Evolutionary conservation across 768 basidiomycete genomes (phyloP).

Genomic region (Podaxis sp.): DNA sequence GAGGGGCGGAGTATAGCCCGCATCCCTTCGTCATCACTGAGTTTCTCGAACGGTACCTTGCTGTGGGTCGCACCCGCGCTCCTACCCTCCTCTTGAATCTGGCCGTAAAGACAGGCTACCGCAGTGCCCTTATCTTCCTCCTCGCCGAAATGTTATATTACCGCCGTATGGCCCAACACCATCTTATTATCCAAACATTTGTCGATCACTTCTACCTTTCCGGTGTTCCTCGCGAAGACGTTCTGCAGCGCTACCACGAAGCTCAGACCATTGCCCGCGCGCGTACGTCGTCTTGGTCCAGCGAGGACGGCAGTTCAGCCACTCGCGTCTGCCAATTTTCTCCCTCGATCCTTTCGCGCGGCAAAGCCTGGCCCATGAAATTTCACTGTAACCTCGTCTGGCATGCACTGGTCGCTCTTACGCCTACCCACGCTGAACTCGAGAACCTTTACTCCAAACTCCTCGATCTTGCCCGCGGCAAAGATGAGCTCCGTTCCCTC

Average conservation of each 20-base stretch:
- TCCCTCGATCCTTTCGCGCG: constrained; percentile 8
- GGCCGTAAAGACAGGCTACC: constrained; percentile 22
- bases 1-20: constrained; percentile 16
- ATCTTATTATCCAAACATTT: constrained; percentile 44
- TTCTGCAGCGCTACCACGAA: constrained; percentile 23
- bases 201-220: constrained; percentile 46
- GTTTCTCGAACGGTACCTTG: constrained; percentile 35
- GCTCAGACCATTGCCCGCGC: neutral
- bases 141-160: constrained; percentile 46
- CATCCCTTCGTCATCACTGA: constrained; percentile 27
- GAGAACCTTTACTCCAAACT: constrained; percentile 45
- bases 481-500: constrained; percentile 2
- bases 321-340: constrained; percentile 14
- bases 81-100: constrained; percentile 32
- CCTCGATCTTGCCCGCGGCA: constrained; percentile 23
- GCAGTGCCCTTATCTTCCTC: constrained; percentile 26
- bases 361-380: constrained; percentile 34
- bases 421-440: constrained; percentile 20
- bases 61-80: constrained; percentile 31
- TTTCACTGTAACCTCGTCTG: constrained; percentile 37
- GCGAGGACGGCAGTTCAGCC: constrained; percentile 5
- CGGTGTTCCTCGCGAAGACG: constrained; percentile 47
- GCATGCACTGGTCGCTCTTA: constrained; percentile 32
- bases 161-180: constrained; percentile 21
- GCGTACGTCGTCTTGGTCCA: too few relatives aligned